A percentile compares a stretch with the other conserved stretches of the same genome.
Evolutionary conservation across 2,329 filamentous ascomycete genomes (phyloP).

Genomic region (Diplodia seriata): DNA sequence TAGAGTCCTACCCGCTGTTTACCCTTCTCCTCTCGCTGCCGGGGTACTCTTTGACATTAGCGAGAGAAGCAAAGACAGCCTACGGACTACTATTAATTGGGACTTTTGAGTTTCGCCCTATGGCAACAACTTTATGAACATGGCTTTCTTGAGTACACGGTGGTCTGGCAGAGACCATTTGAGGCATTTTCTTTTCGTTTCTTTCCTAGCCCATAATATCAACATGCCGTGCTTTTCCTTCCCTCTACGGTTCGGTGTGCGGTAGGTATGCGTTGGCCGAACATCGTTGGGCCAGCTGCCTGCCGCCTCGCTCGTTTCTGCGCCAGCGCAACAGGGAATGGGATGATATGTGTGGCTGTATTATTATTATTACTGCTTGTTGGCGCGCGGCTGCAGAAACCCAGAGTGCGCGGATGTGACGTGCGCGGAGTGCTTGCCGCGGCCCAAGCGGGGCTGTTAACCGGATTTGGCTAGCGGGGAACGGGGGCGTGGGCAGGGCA

Average conservation of each 20-base stretch:
- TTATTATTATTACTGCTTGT: too few species aligned
- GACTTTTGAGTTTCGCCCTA: slow-evolving; percentile 28
- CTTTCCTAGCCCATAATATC: neutral
- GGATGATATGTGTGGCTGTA: neutral
- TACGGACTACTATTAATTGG: slow-evolving; percentile 28
- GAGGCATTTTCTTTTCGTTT: neutral
- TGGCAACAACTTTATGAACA: slow-evolving; percentile 20
- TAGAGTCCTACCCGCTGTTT: slow-evolving; percentile 18
- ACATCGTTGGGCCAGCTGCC: neutral
- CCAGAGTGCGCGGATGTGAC: too few species aligned
- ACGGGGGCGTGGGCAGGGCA: too few species aligned
- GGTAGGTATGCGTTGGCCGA: slow-evolving; percentile 9
- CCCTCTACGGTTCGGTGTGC: neutral
- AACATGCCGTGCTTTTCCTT: neutral
- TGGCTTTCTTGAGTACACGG: slow-evolving; percentile 3
- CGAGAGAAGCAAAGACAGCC: slow-evolving; percentile 6
- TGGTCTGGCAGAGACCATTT: neutral
- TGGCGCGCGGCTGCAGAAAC: too few species aligned
- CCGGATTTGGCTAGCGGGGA: too few species aligned
- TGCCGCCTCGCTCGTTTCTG: neutral
- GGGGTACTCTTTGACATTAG: slow-evolving; percentile 11
- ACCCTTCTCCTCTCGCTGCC: slow-evolving; percentile 6
- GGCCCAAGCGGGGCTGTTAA: too few species aligned
- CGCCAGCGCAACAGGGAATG: too few species aligned
- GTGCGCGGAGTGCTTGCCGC: too few species aligned